Evolutionary conservation across 306 rosid species (phyloP), one percentile per base, ranked within the genome.

Genomic region (Casuarina cunninghamiana): DNA sequence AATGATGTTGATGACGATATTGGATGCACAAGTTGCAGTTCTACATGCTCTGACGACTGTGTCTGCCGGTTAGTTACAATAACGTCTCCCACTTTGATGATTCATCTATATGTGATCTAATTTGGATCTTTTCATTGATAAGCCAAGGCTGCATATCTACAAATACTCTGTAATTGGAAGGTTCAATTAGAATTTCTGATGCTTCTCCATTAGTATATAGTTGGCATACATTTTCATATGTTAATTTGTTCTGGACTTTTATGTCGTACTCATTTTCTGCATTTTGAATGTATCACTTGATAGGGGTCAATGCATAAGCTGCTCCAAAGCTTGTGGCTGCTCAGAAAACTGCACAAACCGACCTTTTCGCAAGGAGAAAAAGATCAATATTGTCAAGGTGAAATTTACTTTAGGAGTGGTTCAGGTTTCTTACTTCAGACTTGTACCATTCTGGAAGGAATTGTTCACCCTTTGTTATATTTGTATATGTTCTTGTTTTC

Each of bases 301-400:
- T 67, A 94, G 98, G 88, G 91, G 87, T 86, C 98, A 94, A 89
- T 92, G 87, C 91, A 92, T 94, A 89, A 94, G 98, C 85, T 92
- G 98, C 86, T 92, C 97, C 74, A 94, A 89, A 83, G 91, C 93
- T 54, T 94, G 97, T 75, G 86, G 77, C 63, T 94, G 98, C 85
- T 84, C 92, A 53, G 97, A 87, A 65, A 86, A 87, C 79, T 94
- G 98, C 83, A 85, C 67, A 39, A 94, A 94, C 82, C 85, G 98
- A 69, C 98, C 97, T 26, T 94, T 94, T 86, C 97, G 93, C 73
- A 92, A 88, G 88, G 98, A 92, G 62, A 94, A 89, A 87, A 92
- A 92, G 86, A 81, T 86, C 79, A 90, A 85, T 80, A 69, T 90
- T 57, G 88, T 94, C 70, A 90, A 94, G 97, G 98, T 92, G 48